Evolutionary conservation across 2,329 filamentous ascomycete genomes (phyloP), one percentile per base, ranked within the genome.

Genomic region (Pyrenochaeta sp.): DNA sequence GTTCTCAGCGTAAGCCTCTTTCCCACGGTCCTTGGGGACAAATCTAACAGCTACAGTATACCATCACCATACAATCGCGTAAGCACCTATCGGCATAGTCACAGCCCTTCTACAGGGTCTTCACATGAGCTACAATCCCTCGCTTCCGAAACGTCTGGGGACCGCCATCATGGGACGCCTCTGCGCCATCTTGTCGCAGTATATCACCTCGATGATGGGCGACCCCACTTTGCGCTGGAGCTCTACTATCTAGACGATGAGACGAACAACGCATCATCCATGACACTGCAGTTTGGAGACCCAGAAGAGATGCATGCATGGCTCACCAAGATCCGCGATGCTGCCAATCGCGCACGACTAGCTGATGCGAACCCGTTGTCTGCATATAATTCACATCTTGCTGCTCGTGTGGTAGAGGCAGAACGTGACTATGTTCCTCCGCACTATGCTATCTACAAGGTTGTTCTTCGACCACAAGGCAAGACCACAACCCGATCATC

Each of bases 231-330:
- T 63, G 86, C 85, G 17, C 82, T 90, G 32, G 88, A 90, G 64
- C 81, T 91, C 7, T 86, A 86, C 48, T 87, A 87, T 66, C 72
- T 90, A 49, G 88, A 91, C 63, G 87, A 90, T 55, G 83, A 87
- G 35, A 81, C 81, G 7, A 81, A 84, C 57, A 83, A 86, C 54
- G 81, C 85, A 11, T 84, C 85, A 2, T 82, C 84, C 14, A 82
- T 90, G 69, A 86, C 86, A 36, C 79, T 90, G 55, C 87, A 89
- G 65, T 83, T 89, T 33, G 79, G 81, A 49, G 86, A 88, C 58
- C 83, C 84, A 4, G 82, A 87, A 51, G 88, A 91, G 51, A 82
- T 88, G 56, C 84, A 87, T 62, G 69, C 83, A 11, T 91, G 88
- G 88, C 81, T 89, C 58, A 80, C 80, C 33, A 82, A 81, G 5